Evolutionary conservation across 2,329 filamentous ascomycete genomes (phyloP).

Genomic region (Drechslerella dactyloides): DNA sequence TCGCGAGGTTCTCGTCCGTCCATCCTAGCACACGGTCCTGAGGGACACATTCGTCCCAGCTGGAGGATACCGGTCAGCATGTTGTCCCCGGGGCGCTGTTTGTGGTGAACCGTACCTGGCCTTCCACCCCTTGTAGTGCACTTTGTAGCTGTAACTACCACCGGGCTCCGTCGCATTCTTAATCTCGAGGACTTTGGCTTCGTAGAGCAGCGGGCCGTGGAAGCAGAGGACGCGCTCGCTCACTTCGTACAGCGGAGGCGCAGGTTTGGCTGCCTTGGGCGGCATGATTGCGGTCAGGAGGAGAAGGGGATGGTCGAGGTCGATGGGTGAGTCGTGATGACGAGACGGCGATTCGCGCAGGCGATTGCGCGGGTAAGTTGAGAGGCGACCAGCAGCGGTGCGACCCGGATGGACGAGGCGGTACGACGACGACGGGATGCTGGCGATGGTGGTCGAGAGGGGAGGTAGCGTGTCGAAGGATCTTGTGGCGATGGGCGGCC

Average conservation of each 20-base stretch:
- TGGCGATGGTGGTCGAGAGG: background rate
- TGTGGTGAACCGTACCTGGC: conserved; percentile 66
- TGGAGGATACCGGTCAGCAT: conserved; percentile 56
- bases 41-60: conserved; percentile 98
- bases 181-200: conserved; percentile 90
- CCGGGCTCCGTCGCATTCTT: conserved; percentile 62
- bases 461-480: background rate
- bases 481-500: conserved; percentile 34
- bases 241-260: conserved; percentile 65
- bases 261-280: conserved; percentile 60
- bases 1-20: conserved; percentile 77
- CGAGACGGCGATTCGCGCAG: background rate
- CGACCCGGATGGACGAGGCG: background rate
- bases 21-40: conserved; percentile 92
- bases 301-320: background rate
- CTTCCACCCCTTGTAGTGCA: conserved; percentile 99
- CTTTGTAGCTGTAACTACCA: conserved; percentile 74
- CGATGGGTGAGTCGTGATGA: background rate
- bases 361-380: background rate
- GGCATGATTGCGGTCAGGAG: conserved; percentile 27
- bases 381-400: background rate
- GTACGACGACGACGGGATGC: background rate
- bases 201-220: conserved; percentile 95
- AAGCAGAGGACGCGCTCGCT: conserved; percentile 97
- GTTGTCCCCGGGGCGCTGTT: conserved; percentile 1